A percentile compares a stretch with the other conserved stretches of the same genome.
Conservation (phyloP, 1,284 basidiomycete genomes). For the Neonothopanus nambi region DNA sequence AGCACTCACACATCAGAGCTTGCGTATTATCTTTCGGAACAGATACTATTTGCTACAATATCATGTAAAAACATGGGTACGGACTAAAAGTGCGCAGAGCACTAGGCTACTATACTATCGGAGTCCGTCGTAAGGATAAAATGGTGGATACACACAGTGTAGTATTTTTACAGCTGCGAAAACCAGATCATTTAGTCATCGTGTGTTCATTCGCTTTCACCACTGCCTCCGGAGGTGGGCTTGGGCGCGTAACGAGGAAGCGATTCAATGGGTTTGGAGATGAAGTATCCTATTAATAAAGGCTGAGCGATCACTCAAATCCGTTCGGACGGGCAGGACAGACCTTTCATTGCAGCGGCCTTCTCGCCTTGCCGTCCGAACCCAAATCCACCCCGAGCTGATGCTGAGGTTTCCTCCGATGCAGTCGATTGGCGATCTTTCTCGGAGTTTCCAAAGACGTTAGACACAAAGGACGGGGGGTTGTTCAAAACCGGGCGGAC, state of each 20-base stretch:
- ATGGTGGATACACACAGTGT: too few relatives aligned
- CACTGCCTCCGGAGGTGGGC: constrained; percentile 3
- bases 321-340: constrained; percentile 10
- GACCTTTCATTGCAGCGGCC: constrained; percentile 61
- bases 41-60: too few relatives aligned
- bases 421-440: constrained; percentile 30
- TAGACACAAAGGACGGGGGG: constrained; percentile 39
- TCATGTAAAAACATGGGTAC: too few relatives aligned
- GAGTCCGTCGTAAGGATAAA: too few relatives aligned
- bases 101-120: too few relatives aligned
- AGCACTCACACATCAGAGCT: too few relatives aligned
- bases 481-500: constrained; percentile 29
- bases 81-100: too few relatives aligned
- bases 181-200: too few relatives aligned
- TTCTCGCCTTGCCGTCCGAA: constrained; percentile 80
- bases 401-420: constrained; percentile 14
- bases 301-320: neutral
- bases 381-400: constrained; percentile 46
- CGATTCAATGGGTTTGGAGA: constrained; percentile 56
- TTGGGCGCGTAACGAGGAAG: constrained; percentile 52
- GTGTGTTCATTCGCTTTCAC: neutral
- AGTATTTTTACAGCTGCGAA: too few relatives aligned
- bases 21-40: too few relatives aligned
- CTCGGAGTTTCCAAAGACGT: constrained; percentile 32
- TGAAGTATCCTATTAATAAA: constrained; percentile 40